phyloP scores from a whole-genome alignment of 2,329 filamentous ascomycete genomes.

The Camptophora hylomeconis region DNA sequence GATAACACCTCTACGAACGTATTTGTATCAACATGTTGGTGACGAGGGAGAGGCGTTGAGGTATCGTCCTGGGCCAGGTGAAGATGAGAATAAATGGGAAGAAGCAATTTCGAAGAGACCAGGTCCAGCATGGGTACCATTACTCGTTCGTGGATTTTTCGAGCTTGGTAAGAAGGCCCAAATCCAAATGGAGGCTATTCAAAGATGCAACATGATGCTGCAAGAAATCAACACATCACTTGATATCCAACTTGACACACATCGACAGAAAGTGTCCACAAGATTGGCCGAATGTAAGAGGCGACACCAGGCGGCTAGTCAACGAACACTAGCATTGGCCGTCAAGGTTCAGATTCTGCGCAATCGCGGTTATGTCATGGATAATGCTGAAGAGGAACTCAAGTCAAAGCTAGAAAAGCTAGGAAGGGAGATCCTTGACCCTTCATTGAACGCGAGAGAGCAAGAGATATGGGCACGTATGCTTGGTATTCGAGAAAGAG shows the following conservation, averaged over 20 bases:
- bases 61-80: constrained; percentile 43
- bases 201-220: constrained; percentile 43
- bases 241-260: constrained; percentile 44
- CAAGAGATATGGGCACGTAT: constrained; percentile 58
- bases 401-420: constrained; percentile 48
- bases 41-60: constrained; percentile 44
- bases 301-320: constrained; percentile 46
- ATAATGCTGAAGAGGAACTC: constrained; percentile 48
- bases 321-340: constrained; percentile 47
- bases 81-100: constrained; percentile 51
- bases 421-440: constrained; percentile 47
- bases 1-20: constrained; percentile 44
- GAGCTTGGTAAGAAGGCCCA: constrained; percentile 45
- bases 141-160: constrained; percentile 47
- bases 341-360: constrained; percentile 52
- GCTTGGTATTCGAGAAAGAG: constrained; percentile 47
- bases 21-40: constrained; percentile 51
- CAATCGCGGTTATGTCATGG: constrained; percentile 53
- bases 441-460: constrained; percentile 44
- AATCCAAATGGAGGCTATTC: constrained; percentile 44
- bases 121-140: constrained; percentile 43
- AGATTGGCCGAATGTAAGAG: constrained; percentile 45
- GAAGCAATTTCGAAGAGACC: constrained; percentile 49
- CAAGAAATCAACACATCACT: constrained; percentile 54
- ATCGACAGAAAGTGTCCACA: constrained; percentile 47